Percentiles rank a stretch among this genome's conserved stretches.
Evolutionary conservation across 306 rosid genomes (phyloP).

Genomic region (Vicia faba): DNA sequence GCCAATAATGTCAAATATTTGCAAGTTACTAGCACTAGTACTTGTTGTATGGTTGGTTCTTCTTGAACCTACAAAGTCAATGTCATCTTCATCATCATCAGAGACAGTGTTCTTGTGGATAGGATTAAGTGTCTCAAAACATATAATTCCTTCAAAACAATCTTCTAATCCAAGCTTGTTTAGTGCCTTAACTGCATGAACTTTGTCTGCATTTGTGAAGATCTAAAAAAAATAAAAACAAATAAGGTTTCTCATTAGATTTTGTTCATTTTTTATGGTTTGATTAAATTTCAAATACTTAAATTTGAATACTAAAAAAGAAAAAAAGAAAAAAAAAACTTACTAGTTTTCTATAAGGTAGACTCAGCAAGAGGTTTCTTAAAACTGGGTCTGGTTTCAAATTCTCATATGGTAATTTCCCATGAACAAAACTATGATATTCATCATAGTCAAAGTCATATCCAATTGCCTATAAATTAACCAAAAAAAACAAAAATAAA

Average conservation of each 20-base stretch:
- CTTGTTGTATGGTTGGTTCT: conserved; percentile 26
- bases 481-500: conserved; percentile 20
- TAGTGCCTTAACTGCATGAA: conserved; percentile 75
- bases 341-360: conserved; percentile 83
- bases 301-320: not conserved
- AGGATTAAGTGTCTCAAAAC: conserved; percentile 93
- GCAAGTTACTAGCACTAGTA: conserved; percentile 33
- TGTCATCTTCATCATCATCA: conserved; percentile 71
- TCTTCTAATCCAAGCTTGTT: conserved; percentile 87
- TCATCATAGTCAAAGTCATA: conserved; percentile 93
- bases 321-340: conserved; percentile 28
- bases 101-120: conserved; percentile 55
- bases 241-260: not conserved
- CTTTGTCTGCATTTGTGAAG: conserved; percentile 90
- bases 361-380: conserved; percentile 67
- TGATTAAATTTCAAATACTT: not conserved
- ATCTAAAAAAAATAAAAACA: conserved; percentile 48
- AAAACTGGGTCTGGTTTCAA: conserved; percentile 81
- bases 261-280: not conserved
- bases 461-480: conserved; percentile 79
- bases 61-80: conserved; percentile 59
- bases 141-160: conserved; percentile 87
- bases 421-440: conserved; percentile 92
- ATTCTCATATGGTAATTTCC: conserved; percentile 89
- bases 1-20: conserved; percentile 75